These are phyloP conservation scores for Phytopythium cucurbitacearum DNA, from an alignment of 352 stramenopile species.

Conservation along the genomic window DNA sequence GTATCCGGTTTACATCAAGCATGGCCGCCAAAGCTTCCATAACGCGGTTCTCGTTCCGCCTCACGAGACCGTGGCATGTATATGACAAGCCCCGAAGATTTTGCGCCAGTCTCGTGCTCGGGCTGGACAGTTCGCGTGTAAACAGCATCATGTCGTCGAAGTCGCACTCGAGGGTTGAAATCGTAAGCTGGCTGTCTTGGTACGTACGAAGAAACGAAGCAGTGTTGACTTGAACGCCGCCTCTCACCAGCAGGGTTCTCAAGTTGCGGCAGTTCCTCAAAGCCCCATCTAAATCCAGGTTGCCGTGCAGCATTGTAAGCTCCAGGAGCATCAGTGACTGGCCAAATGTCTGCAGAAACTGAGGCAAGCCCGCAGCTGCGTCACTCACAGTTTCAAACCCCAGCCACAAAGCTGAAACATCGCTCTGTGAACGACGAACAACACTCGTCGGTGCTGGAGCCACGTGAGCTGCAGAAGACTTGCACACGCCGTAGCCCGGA, in stretches of 20 bases:
- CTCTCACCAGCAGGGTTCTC: not conserved
- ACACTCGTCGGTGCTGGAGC: not conserved
- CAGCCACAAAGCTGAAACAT: too few relatives aligned
- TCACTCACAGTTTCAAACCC: too few relatives aligned
- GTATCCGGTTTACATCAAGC: too few relatives aligned
- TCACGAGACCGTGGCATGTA: not conserved
- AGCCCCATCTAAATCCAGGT: not conserved
- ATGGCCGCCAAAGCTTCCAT: not conserved
- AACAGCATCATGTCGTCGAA: not conserved
- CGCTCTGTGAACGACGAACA: too few relatives aligned
- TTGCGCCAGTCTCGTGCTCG: not conserved
- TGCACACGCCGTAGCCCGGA: not conserved
- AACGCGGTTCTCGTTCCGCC: too few relatives aligned
- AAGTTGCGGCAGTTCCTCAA: not conserved
- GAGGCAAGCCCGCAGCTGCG: too few relatives aligned
- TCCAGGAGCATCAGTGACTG: not conserved
- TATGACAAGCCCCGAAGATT: not conserved
- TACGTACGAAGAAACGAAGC: not conserved
- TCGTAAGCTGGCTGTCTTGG: not conserved
- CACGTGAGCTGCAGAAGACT: not conserved
- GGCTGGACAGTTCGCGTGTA: not conserved
- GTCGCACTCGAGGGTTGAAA: not conserved
- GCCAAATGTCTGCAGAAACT: not conserved
- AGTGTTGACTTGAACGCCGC: not conserved
- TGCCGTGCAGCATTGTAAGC: not conserved